Conservation (phyloP, 345 rosid species). For the Moricandia arvensis region DNA sequence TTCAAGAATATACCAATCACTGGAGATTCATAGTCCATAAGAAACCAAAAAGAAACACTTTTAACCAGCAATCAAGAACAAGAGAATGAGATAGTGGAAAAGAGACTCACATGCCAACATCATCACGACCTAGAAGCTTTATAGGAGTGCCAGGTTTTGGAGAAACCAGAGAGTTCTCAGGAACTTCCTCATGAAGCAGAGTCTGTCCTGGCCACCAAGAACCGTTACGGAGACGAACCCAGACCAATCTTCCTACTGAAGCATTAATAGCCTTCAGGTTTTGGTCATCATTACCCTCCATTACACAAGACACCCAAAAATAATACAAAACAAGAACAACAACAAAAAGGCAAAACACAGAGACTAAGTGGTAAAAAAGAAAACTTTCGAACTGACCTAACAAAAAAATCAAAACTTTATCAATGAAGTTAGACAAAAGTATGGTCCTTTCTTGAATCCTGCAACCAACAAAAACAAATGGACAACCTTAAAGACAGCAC, state of each 20-base stretch:
- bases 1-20: constrained; percentile 98
- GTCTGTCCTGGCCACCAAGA: constrained; percentile 99
- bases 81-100: background rate
- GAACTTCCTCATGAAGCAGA: constrained; percentile 65
- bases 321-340: background rate
- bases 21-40: constrained; percentile 35
- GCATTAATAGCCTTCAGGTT: constrained; percentile 63
- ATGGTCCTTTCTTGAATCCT: constrained; percentile 21
- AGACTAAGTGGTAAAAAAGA: background rate
- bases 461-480: constrained; percentile 19
- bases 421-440: constrained; percentile 30
- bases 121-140: constrained; percentile 94
- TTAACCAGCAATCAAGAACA: background rate
- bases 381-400: constrained; percentile 22
- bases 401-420: constrained; percentile 19
- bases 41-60: background rate
- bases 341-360: background rate
- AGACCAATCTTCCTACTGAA: constrained; percentile 88
- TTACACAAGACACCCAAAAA: constrained; percentile 39
- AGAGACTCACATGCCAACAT: constrained; percentile 84
- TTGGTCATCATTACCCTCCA: constrained; percentile 74
- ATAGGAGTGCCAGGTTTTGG: constrained; percentile 93
- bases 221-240: constrained; percentile 98
- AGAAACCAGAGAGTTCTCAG: constrained; percentile 68
- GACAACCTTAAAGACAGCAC: background rate